Conservation (phyloP, 164 flowering plant species). For the grape (Vitis vinifera) region ASM3070453v1 NC_081811.1:23961501-23962000, state of each 20-base stretch:
- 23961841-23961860: not conserved
- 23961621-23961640: not conserved
- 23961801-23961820: not conserved
- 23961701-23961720: slow-evolving; percentile 88
- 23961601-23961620: not conserved
- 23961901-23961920: no score
- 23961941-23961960: no score
- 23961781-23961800: not conserved
- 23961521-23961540: no score
- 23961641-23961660: slow-evolving; percentile 92
- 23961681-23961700: slow-evolving; percentile 50
- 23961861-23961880: no score
- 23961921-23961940: no score
- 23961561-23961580: not conserved
- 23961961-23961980: not conserved
- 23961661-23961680: slow-evolving; percentile 88
- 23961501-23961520: no score
- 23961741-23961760: not conserved
- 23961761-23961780: not conserved
- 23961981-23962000: not conserved
- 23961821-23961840: no score
- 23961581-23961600: not conserved
- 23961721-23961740: slow-evolving; percentile 73
- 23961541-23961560: no score
- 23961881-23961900: no score